Percentiles rank a stretch among this genome's conserved stretches.
Evolutionary conservation across 2,329 filamentous ascomycete genomes (phyloP).

Genomic region (Gremmenia infestans): DNA sequence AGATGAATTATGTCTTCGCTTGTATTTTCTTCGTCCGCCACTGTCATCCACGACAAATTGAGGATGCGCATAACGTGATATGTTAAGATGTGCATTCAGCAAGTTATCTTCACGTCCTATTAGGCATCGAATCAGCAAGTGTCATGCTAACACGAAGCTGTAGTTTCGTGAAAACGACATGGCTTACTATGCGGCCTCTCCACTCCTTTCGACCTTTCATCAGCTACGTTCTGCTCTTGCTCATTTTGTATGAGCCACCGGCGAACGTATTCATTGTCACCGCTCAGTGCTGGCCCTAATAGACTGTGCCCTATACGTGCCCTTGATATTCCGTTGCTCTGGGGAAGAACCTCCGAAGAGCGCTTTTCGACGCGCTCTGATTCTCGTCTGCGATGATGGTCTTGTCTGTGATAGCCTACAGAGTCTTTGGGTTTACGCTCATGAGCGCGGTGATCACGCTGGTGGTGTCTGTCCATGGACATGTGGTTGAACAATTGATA

Average conservation of each 20-base stretch:
- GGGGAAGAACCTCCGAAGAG: neutral
- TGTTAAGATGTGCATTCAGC: neutral
- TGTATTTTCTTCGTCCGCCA: neutral
- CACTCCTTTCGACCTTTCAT: neutral
- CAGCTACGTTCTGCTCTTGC: slow-evolving; percentile 2
- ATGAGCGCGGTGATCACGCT: too few species aligned
- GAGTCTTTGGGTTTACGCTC: too few species aligned
- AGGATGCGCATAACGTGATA: neutral
- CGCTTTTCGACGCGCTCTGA: neutral
- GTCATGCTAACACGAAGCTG: neutral
- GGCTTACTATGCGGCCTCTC: neutral
- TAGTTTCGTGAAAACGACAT: neutral
- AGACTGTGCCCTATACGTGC: neutral
- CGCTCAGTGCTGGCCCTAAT: slow-evolving; percentile 10
- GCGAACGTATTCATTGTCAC: slow-evolving; percentile 21
- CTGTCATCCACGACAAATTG: neutral
- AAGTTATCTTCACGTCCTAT: neutral
- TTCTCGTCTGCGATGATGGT: neutral
- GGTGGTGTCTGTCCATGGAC: neutral
- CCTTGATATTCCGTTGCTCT: neutral
- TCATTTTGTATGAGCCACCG: slow-evolving; percentile 27
- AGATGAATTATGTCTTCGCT: slow-evolving; percentile 10
- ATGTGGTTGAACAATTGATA: too few species aligned
- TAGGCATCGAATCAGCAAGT: neutral
- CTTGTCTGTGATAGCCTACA: too few species aligned